Base-by-base conservation (phyloP, 2,329 filamentous ascomycete species). In the Aspergillus sp. region DNA sequence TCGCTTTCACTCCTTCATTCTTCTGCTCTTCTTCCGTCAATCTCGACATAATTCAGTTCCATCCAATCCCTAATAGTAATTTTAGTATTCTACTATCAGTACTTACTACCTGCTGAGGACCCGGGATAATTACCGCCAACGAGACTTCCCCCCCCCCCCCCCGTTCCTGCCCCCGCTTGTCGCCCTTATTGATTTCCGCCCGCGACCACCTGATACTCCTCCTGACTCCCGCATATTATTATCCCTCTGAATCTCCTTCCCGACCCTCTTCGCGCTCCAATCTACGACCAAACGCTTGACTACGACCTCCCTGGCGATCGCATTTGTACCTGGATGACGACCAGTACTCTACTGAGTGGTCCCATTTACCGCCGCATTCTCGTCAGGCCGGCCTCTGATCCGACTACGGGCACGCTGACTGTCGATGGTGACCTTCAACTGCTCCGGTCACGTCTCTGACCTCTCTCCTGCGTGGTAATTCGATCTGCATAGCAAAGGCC, bases 401-500 rank as follows among this genome's bases (percentile, higher is more conserved):
- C 55, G 63, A 67, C 66, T 61, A 61, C 66, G 63, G 65, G 57
- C 59, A 62, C 67, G 63, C 67, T 66, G 66, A 65, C 67, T 60
- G 69, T 73, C 72, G 71, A 75, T 76, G 73, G 69, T 68, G 57
- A 67, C 69, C 67, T 65, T 60, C 57, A 69, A 61, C 67, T 68
- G 65, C 59, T 60, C 69, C 63, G 66, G 67, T 67, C 56, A 59
- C 65, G 69, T 65, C 64, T 65, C 64, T 66, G 67, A 65, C 68
- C 65, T 63, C 45, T 61, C 65, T 65, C 62, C 68, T 67, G 63
- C 67, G 67, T 68, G 65, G 68, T 70, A 64, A 71, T 63, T 62
- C 69, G 60, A 64, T 70, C 63, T 63, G 67, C 60, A 71, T 65
- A 63, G 48, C n/a, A 63, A 64, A 13, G 50, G 19, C 67, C 59